These are phyloP conservation scores for Laburnicola sp. DNA, from an alignment of 2,329 filamentous ascomycete genomes.

Conservation along the genomic window DNA sequence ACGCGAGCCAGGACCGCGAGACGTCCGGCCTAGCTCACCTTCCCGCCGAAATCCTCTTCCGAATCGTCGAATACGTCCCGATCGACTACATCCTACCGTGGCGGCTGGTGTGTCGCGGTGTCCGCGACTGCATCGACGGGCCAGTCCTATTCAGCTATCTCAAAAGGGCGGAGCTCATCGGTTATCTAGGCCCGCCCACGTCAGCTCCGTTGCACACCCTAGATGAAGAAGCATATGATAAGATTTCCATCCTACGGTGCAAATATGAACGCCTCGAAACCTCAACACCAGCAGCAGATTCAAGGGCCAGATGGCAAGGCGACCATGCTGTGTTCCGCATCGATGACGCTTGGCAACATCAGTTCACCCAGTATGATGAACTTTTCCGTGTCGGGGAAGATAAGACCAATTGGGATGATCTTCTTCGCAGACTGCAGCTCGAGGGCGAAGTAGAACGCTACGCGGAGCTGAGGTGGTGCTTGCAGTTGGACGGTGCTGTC, in stretches of 20 bases:
- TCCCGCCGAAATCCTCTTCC: constrained; percentile 36
- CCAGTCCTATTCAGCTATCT: constrained; percentile 29
- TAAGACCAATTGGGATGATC: neutral
- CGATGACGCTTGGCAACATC: constrained; percentile 23
- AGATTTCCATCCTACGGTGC: constrained; percentile 21
- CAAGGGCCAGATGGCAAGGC: constrained; percentile 19
- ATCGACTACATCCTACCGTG: constrained; percentile 32
- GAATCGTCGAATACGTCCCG: constrained; percentile 33
- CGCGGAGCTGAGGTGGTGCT: constrained; percentile 30
- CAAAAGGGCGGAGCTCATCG: constrained; percentile 25
- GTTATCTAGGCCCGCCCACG: constrained; percentile 20
- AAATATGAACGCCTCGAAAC: constrained; percentile 13
- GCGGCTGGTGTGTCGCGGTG: constrained; percentile 35
- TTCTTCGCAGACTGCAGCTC: constrained; percentile 15
- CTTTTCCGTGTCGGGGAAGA: constrained; percentile 3
- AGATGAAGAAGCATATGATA: constrained; percentile 20
- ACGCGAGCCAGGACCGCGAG: constrained; percentile 28
- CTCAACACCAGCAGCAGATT: neutral
- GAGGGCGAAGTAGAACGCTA: constrained; percentile 13
- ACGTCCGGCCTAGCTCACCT: constrained; percentile 20
- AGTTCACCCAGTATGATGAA: neutral
- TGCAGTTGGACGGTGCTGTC: constrained; percentile 30
- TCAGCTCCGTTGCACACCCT: constrained; percentile 7
- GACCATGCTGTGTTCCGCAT: constrained; percentile 29
- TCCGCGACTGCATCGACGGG: constrained; percentile 39